Evolutionary conservation across 2,329 filamentous ascomycete species (phyloP).

Genomic region (Fonsecaea nubica): DNA sequence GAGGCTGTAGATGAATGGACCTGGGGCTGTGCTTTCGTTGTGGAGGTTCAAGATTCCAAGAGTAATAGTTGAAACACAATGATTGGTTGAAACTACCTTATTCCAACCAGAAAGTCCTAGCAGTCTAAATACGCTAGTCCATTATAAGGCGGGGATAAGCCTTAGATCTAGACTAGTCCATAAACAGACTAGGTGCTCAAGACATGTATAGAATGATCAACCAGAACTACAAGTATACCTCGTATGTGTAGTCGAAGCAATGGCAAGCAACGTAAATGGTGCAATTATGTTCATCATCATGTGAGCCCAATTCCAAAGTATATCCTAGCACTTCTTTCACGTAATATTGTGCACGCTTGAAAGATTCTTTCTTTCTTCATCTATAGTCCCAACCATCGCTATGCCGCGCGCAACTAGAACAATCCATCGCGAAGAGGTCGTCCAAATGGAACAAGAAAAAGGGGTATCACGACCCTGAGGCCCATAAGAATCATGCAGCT

Average conservation of each 20-base stretch:
- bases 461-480: slow-evolving; percentile 41
- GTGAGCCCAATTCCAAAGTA: neutral
- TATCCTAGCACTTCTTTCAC: neutral
- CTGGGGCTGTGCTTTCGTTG: neutral
- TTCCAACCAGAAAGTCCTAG: too few relatives aligned
- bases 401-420: neutral
- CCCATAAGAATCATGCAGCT: slow-evolving; percentile 52
- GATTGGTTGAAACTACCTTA: too few relatives aligned
- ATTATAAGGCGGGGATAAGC: too few relatives aligned
- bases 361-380: neutral
- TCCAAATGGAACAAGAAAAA: slow-evolving; percentile 5
- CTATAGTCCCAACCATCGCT: slow-evolving; percentile 2
- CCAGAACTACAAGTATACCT: too few relatives aligned
- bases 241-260: too few relatives aligned
- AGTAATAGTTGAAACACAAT: too few relatives aligned
- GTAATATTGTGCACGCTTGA: neutral
- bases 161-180: too few relatives aligned
- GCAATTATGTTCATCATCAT: too few relatives aligned
- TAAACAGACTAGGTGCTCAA: too few relatives aligned
- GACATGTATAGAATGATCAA: too few relatives aligned
- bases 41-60: neutral
- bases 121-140: too few relatives aligned
- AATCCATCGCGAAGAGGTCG: neutral
- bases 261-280: too few relatives aligned
- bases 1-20: neutral